Evolutionary conservation across 176 grass and related monocot genomes (phyloP).

Genomic region (Oryza meyeriana): DNA sequence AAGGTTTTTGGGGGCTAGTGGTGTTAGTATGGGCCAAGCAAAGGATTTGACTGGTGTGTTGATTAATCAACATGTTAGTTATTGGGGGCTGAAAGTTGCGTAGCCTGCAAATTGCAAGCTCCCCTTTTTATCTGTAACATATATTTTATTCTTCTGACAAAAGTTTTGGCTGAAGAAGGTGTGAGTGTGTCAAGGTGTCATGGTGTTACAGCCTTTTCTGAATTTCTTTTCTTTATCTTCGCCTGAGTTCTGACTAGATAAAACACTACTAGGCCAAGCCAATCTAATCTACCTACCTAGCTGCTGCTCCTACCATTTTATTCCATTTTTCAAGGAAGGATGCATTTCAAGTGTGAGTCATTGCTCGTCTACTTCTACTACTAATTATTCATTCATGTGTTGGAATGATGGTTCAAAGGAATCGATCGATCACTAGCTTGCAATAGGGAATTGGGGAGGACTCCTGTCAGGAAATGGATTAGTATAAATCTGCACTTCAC

Average conservation of each 20-base stretch:
- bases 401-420: conserved; percentile 6
- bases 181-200: neutral
- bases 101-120: neutral
- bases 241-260: neutral
- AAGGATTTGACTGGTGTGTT: neutral
- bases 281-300: neutral
- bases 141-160: neutral
- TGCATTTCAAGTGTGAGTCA: neutral
- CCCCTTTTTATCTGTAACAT: neutral
- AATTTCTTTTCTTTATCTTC: neutral
- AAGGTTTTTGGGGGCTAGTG: neutral
- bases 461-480: neutral
- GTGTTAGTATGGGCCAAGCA: conserved; percentile 12
- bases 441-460: neutral
- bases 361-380: neutral
- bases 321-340: neutral
- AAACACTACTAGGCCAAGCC: neutral
- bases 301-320: neutral
- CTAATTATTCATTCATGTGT: neutral
- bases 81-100: neutral
- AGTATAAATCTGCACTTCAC: neutral
- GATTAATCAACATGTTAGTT: neutral
- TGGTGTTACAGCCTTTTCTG: neutral
- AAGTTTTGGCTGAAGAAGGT: neutral
- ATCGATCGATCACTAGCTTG: neutral